Evolutionary conservation across 345 rosid species (phyloP).

Genomic region (Triadica sebifera): DNA sequence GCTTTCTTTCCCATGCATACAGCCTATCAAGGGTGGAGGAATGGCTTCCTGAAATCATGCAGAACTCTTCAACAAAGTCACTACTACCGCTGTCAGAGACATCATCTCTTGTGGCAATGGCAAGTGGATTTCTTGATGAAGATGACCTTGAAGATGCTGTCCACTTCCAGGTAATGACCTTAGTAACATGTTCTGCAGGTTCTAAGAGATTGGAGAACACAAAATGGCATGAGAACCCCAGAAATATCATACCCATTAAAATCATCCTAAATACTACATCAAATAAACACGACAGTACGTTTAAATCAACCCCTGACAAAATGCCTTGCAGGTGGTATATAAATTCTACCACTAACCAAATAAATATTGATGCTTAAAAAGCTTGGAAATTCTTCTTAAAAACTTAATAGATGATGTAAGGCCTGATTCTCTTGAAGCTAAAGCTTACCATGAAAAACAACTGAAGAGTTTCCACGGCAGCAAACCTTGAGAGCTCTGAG

Average conservation of each 20-base stretch:
- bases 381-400: neutral
- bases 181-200: slow-evolving; percentile 47
- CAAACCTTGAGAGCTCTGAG: slow-evolving; percentile 58
- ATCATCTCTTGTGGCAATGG: slow-evolving; percentile 56
- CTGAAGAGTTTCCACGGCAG: slow-evolving; percentile 54
- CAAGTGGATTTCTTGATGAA: slow-evolving; percentile 74
- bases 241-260: no score
- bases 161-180: slow-evolving; percentile 88
- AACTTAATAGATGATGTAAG: neutral
- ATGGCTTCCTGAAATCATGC: slow-evolving; percentile 94
- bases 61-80: slow-evolving; percentile 83
- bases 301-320: neutral
- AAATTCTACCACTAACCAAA: neutral
- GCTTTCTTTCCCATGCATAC: no score
- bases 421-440: slow-evolving; percentile 1
- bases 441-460: slow-evolving; percentile 58
- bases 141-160: slow-evolving; percentile 79
- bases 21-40: slow-evolving; percentile 82
- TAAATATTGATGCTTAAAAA: neutral
- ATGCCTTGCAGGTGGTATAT: neutral
- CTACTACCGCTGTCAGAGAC: slow-evolving; percentile 76
- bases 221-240: slow-evolving; percentile 7
- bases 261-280: neutral
- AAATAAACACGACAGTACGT: neutral
- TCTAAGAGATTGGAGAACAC: slow-evolving; percentile 32